Evolutionary conservation across 2,329 filamentous ascomycete species (phyloP).

Genomic region (Aspergillus sp.): DNA sequence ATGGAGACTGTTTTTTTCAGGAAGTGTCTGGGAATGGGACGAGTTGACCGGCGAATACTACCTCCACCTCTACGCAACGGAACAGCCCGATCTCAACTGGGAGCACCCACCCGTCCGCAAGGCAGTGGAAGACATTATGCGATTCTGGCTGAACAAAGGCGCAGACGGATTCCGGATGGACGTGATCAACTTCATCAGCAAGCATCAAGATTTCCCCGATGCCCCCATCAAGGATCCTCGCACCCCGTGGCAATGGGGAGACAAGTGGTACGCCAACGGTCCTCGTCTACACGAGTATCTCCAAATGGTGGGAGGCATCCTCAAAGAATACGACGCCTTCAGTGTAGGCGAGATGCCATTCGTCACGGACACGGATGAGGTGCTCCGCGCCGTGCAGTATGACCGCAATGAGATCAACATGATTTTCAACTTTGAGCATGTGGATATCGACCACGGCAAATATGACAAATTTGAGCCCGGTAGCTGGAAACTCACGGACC

Average conservation of each 20-base stretch:
- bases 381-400: slow-evolving; percentile 55
- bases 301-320: slow-evolving; percentile 52
- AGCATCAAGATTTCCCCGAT: slow-evolving; percentile 56
- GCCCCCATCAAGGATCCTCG: slow-evolving; percentile 32
- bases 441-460: slow-evolving; percentile 57
- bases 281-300: slow-evolving; percentile 60
- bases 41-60: slow-evolving; percentile 73
- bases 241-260: slow-evolving; percentile 33
- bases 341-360: slow-evolving; percentile 63
- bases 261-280: slow-evolving; percentile 54
- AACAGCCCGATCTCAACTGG: slow-evolving; percentile 87
- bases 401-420: slow-evolving; percentile 64
- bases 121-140: slow-evolving; percentile 71
- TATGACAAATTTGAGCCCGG: slow-evolving; percentile 51
- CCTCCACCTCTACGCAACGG: slow-evolving; percentile 70
- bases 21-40: slow-evolving; percentile 56
- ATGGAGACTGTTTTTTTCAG: background rate
- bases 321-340: slow-evolving; percentile 58
- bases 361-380: slow-evolving; percentile 48
- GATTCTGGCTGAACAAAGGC: slow-evolving; percentile 75
- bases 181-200: slow-evolving; percentile 72
- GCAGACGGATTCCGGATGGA: slow-evolving; percentile 75
- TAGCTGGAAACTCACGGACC: slow-evolving; percentile 50
- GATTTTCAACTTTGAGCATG: slow-evolving; percentile 72
- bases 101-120: slow-evolving; percentile 66